Percentiles rank a stretch among this genome's conserved stretches.
Conservation (phyloP, 192 early-diverging fungal genomes). For the Podila horticola region DNA sequence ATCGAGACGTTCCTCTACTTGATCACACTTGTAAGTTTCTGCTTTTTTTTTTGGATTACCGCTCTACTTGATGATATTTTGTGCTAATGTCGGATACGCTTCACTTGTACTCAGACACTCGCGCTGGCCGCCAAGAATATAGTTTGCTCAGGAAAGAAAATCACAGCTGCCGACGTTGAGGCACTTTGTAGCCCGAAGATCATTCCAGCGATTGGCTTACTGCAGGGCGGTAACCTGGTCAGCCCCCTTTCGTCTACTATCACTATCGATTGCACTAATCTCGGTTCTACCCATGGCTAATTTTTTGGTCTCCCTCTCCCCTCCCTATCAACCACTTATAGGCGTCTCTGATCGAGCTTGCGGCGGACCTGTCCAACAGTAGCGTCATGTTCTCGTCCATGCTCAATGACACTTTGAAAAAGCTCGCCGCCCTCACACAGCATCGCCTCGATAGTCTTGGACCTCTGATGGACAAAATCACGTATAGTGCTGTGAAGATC, state of each 20-base stretch:
- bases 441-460: not conserved
- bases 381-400: not conserved
- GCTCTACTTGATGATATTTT: not conserved
- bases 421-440: not conserved
- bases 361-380: not conserved
- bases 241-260: too few relatives aligned
- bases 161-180: not conserved
- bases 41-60: too few relatives aligned
- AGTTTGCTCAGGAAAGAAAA: not conserved
- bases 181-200: not conserved
- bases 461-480: not conserved
- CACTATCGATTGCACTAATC: not conserved
- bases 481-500: too few relatives aligned
- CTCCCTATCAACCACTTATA: not conserved
- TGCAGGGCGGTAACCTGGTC: conserved; percentile 2
- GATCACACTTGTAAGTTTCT: conserved; percentile 12
- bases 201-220: conserved; percentile 1
- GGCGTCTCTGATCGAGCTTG: conserved; percentile 12
- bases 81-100: not conserved
- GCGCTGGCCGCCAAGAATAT: not conserved
- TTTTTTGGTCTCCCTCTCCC: not conserved
- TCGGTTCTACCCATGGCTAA: not conserved
- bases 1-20: conserved; percentile 14
- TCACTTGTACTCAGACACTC: not conserved
- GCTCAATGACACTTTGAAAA: conserved; percentile 10